A percentile compares a stretch with the other conserved stretches of the same genome.
Conservation (phyloP, 768 basidiomycete genomes). For the Pulveroboletus sp. region DNA sequence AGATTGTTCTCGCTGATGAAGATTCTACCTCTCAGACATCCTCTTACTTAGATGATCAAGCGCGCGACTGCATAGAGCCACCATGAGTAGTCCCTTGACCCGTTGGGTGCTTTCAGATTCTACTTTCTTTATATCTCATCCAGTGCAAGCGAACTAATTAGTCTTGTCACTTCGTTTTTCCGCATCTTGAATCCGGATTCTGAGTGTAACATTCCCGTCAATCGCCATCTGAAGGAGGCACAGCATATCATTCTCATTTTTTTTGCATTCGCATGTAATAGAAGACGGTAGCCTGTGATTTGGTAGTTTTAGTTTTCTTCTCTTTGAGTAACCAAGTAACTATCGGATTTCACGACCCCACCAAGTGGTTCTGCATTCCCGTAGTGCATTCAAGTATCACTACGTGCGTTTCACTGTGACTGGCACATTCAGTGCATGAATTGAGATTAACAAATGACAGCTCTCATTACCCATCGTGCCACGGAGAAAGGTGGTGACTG, state of each 20-base stretch:
- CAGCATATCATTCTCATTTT: slow-evolving; percentile 38
- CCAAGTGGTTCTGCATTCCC: slow-evolving; percentile 6
- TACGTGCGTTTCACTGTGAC: no score
- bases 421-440: no score
- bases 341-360: slow-evolving; percentile 11
- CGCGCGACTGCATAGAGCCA: slow-evolving; percentile 63
- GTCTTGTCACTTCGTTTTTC: slow-evolving; percentile 15
- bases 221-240: slow-evolving; percentile 74
- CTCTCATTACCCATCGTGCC: no score
- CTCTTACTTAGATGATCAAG: slow-evolving; percentile 62
- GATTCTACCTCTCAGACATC: not conserved
- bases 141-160: slow-evolving; percentile 50
- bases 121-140: slow-evolving; percentile 28
- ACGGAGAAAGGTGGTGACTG: no score
- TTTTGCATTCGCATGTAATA: slow-evolving; percentile 53
- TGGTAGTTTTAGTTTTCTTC: slow-evolving; percentile 23
- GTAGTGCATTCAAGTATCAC: not conserved
- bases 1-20: slow-evolving; percentile 15
- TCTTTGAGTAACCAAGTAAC: slow-evolving; percentile 5
- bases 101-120: slow-evolving; percentile 29
- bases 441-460: no score
- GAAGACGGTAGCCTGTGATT: slow-evolving; percentile 36
- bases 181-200: slow-evolving; percentile 13
- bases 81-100: slow-evolving; percentile 10
- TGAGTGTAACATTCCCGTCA: slow-evolving; percentile 20